phyloP scores from a whole-genome alignment of 768 basidiomycete species.

The Auricularia sp. region DNA sequence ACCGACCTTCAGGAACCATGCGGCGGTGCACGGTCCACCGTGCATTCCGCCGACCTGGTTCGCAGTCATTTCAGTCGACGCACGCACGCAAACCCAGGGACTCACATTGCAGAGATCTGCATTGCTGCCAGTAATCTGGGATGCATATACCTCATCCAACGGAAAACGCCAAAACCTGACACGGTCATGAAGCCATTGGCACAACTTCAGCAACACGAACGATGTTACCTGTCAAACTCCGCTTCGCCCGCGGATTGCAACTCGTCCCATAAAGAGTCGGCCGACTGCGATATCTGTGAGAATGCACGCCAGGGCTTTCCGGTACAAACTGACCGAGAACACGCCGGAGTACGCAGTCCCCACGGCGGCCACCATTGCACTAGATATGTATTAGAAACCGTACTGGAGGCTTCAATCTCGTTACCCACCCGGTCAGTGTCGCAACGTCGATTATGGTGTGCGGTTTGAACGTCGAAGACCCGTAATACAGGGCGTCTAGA shows the following conservation, averaged over 20 bases:
- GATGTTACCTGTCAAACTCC: constrained; percentile 47
- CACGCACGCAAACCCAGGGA: neutral
- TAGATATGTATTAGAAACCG: constrained; percentile 16
- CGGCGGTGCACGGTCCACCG: constrained; percentile 71
- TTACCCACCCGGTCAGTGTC: constrained; percentile 64
- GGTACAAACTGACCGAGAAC: constrained; percentile 42
- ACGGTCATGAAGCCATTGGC: no score
- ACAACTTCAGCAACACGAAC: no score
- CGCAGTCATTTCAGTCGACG: neutral
- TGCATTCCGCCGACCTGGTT: constrained; percentile 58
- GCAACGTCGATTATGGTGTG: constrained; percentile 82
- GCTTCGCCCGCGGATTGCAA: constrained; percentile 59
- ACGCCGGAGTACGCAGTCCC: constrained; percentile 73
- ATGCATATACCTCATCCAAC: constrained; percentile 68
- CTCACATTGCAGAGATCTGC: constrained; percentile 73
- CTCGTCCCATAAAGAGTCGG: constrained; percentile 63
- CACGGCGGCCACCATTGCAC: constrained; percentile 62
- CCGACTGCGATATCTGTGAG: constrained; percentile 36
- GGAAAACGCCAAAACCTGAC: constrained; percentile 79
- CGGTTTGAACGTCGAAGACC: constrained; percentile 64
- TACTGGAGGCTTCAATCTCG: neutral
- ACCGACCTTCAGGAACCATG: constrained; percentile 63
- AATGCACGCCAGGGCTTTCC: neutral
- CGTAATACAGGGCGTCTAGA: constrained; percentile 76
- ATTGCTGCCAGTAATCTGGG: constrained; percentile 67